Percentiles rank a stretch among this genome's conserved stretches.
Evolutionary conservation across 78 protist genomes (phyloP).

Genomic region (Tieghemostelium lacteum): DNA sequence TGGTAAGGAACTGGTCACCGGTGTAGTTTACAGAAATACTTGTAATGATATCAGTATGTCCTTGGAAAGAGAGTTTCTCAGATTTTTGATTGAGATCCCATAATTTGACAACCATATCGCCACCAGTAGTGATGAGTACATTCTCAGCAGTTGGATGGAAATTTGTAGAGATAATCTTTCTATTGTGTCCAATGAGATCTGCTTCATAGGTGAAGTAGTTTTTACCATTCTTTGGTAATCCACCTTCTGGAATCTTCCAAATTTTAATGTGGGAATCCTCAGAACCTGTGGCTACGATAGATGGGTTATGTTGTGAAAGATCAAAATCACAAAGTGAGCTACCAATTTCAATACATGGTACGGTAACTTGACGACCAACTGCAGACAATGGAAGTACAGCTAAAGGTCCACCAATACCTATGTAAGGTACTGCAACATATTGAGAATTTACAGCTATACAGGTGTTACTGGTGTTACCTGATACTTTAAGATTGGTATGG

Average conservation of each 20-base stretch:
- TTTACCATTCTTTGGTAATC: constrained; percentile 63
- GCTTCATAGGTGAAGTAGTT: constrained; percentile 25
- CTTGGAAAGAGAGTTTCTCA: constrained; percentile 29
- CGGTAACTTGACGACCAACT: constrained; percentile 67
- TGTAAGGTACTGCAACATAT: constrained; percentile 75
- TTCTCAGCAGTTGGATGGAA: constrained; percentile 90
- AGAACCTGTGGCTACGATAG: constrained; percentile 70
- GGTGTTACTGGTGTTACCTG: constrained; percentile 42
- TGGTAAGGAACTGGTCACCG: constrained; percentile 81
- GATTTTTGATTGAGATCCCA: constrained; percentile 66
- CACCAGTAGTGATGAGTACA: constrained; percentile 77
- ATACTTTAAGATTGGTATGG: constrained; percentile 67
- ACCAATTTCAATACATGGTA: constrained; percentile 82
- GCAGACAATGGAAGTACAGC: constrained; percentile 57
- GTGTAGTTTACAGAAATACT: constrained; percentile 47
- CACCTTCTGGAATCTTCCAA: constrained; percentile 80
- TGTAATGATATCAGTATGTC: constrained; percentile 70
- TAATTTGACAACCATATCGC: constrained; percentile 73
- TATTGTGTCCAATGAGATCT: constrained; percentile 85
- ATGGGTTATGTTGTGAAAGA: constrained; percentile 52
- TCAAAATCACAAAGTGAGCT: constrained; percentile 58
- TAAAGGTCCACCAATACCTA: constrained; percentile 82
- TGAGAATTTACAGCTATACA: constrained; percentile 71
- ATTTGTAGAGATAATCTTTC: constrained; percentile 70
- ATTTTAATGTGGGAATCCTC: constrained; percentile 76